phyloP scores from a whole-genome alignment of 2,329 filamentous ascomycete genomes.

The Phialophora tarda region DNA sequence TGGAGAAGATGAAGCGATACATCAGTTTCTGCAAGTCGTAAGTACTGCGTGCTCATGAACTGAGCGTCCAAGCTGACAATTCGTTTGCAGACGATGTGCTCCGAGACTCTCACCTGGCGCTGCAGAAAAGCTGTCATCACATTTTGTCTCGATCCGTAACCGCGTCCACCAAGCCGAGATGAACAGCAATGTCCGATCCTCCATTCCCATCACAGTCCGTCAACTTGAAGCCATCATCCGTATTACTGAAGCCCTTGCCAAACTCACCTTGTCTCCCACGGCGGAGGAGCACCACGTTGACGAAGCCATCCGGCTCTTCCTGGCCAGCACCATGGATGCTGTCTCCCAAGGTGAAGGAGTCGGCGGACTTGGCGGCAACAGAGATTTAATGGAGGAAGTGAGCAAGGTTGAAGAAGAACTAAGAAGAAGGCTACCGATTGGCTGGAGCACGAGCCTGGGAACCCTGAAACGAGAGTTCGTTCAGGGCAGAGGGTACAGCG shows the following conservation, averaged over 20 bases:
- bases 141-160: slow-evolving; percentile 94
- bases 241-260: slow-evolving; percentile 94
- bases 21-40: slow-evolving; percentile 96
- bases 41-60: slow-evolving; percentile 46
- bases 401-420: slow-evolving; percentile 87
- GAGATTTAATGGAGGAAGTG: slow-evolving; percentile 90
- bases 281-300: slow-evolving; percentile 93
- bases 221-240: slow-evolving; percentile 97
- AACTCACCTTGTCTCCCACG: slow-evolving; percentile 81
- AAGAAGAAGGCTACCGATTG: slow-evolving; percentile 83
- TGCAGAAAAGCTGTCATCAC: slow-evolving; percentile 92
- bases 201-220: slow-evolving; percentile 95
- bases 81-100: slow-evolving; percentile 73
- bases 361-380: slow-evolving; percentile 61
- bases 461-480: slow-evolving; percentile 90
- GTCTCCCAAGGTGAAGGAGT: slow-evolving; percentile 86
- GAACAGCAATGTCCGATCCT: slow-evolving; percentile 85
- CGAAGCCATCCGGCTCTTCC: slow-evolving; percentile 94
- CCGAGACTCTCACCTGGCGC: slow-evolving; percentile 88
- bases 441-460: slow-evolving; percentile 90
- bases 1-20: slow-evolving; percentile 97
- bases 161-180: slow-evolving; percentile 92
- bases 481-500: slow-evolving; percentile 85
- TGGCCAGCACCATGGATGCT: slow-evolving; percentile 97
- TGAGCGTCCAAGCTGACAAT: slow-evolving; percentile 11